Base-by-base conservation (phyloP, 1,284 basidiomycete species). In the Meripilus lineatus region DNA sequence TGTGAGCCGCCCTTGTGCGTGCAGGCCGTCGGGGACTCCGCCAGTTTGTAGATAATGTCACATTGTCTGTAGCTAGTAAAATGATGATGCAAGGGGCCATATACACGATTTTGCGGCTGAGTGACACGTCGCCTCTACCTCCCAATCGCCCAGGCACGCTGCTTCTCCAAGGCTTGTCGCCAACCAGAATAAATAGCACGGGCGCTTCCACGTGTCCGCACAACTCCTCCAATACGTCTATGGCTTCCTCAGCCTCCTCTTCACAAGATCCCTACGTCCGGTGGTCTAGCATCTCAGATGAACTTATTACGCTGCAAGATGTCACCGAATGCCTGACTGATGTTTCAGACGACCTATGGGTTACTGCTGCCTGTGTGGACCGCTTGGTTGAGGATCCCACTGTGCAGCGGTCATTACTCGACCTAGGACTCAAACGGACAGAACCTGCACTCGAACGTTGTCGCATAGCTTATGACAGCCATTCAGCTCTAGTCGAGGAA, bases 311-410 rank as follows among this genome's bases (percentile, higher is more conserved):
- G 3, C 54, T 63, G 1, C 68, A 77, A 28, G 56, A 61, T 35
- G 65, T 87, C 15, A 62, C 67, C 18, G 54, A 72, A 28, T 57
- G 71, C n/a, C 69, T 90, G n/a, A 63, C 61, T 5, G 56, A 64
- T 18, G 62, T 84, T 26, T 60, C 69, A 32, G 78, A 89, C 55
- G 81, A 89, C 58, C 65, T 84, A 8, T 89, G 85, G 86, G 81
- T 81, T 15, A 73, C 72, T 36, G 77, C 83, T 24, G 86, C 87
- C 6, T 85, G 79, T 53, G 65, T 70, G 13, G 87, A 90, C 66
- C 72, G 84, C 47, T 62, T 86, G 32, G 65, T 86, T 13, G 71
- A 84, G 48, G 70, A 80, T 58, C 65, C 71, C 20, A 61, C 64
- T 45, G 60, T 77, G 13, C 79, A 89, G 55, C 70, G 69, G 48